These are phyloP conservation scores for Anthracocystis panici-leucophaei DNA, from an alignment of 1,284 basidiomycete species.

Conservation along the genomic window DNA sequence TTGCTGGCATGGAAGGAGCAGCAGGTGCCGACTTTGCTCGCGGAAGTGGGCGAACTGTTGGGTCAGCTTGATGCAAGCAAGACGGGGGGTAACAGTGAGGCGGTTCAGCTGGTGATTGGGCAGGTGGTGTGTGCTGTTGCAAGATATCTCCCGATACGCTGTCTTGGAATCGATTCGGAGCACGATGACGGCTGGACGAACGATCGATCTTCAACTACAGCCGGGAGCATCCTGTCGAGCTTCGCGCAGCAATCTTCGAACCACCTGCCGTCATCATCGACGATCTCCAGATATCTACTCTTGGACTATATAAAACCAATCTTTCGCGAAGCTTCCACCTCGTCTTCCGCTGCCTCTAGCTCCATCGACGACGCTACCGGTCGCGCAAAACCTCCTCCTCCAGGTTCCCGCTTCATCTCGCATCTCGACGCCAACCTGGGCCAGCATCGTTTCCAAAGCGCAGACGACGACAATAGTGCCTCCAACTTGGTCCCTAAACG, in stretches of 20 bases:
- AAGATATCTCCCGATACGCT: conserved; percentile 4
- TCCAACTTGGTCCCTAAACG: conserved; percentile 16
- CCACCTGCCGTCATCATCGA: neutral
- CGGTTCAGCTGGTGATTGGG: conserved; percentile 18
- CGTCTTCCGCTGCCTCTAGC: conserved; percentile 17
- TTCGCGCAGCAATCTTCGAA: neutral
- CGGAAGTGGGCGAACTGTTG: neutral
- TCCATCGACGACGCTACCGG: conserved; percentile 28
- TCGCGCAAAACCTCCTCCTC: conserved; percentile 12
- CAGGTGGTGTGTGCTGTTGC: conserved; percentile 29
- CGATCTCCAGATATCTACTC: conserved; percentile 18
- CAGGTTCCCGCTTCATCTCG: conserved; percentile 21
- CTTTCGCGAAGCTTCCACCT: conserved; percentile 20
- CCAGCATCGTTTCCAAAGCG: conserved; percentile 31
- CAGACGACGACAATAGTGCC: conserved; percentile 22
- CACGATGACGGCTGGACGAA: conserved; percentile 27
- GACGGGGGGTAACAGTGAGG: too few relatives aligned
- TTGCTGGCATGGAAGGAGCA: conserved; percentile 35
- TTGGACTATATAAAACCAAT: conserved; percentile 41
- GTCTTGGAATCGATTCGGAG: neutral
- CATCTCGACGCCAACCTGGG: conserved; percentile 28
- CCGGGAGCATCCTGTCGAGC: neutral
- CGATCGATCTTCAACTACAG: neutral
- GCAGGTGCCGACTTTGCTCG: conserved; percentile 21
- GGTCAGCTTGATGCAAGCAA: neutral